These are phyloP conservation scores for Orbilia ellipsospora DNA, from an alignment of 2,329 filamentous ascomycete genomes.

Conservation along the genomic window DNA sequence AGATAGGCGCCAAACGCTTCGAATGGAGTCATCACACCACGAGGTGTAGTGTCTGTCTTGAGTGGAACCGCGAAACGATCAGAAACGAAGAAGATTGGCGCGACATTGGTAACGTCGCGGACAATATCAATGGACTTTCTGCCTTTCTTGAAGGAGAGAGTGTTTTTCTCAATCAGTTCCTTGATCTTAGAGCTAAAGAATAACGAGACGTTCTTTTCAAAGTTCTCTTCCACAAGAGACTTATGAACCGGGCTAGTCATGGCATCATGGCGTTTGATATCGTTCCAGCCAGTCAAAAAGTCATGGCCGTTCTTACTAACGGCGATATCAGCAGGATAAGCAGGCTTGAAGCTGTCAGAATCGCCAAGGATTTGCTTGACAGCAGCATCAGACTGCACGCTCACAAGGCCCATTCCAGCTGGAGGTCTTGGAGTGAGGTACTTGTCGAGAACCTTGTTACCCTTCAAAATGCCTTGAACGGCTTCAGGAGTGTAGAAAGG, in stretches of 20 bases:
- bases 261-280: conserved; percentile 63
- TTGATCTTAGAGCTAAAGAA: conserved; percentile 65
- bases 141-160: conserved; percentile 64
- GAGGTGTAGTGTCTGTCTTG: conserved; percentile 71
- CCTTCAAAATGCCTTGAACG: conserved; percentile 39
- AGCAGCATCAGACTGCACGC: conserved; percentile 66
- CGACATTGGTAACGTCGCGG: conserved; percentile 75
- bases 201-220: conserved; percentile 64
- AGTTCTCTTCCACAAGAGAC: conserved; percentile 63
- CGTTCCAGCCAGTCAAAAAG: conserved; percentile 66
- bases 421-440: conserved; percentile 61
- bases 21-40: conserved; percentile 67
- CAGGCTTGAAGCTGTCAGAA: conserved; percentile 65
- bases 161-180: conserved; percentile 65
- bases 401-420: conserved; percentile 64
- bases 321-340: conserved; percentile 65
- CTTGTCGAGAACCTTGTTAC: conserved; percentile 45
- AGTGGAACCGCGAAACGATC: conserved; percentile 75
- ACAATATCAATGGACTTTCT: conserved; percentile 68
- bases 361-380: conserved; percentile 67
- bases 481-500: conserved; percentile 53
- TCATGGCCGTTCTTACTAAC: conserved; percentile 65
- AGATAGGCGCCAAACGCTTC: conserved; percentile 66
- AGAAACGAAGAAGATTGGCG: conserved; percentile 73
- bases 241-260: conserved; percentile 65